These are phyloP conservation scores for Glutinoglossum americanum DNA, from an alignment of 495 filamentous ascomycete genomes.

Conservation along the genomic window DNA sequence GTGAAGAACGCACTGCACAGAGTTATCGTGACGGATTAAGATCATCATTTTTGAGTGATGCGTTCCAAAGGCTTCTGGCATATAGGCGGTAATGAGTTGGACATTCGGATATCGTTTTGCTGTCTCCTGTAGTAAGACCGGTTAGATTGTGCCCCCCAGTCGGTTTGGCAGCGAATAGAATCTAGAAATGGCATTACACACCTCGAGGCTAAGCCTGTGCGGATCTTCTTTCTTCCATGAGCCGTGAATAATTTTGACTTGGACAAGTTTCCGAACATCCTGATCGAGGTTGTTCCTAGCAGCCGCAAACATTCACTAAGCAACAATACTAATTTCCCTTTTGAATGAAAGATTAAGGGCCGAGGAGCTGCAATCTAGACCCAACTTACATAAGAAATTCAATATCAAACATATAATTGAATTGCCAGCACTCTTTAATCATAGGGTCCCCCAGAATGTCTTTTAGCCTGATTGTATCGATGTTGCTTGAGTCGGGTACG, in stretches of 20 bases:
- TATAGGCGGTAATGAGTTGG: conserved; percentile 48
- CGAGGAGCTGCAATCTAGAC: not conserved
- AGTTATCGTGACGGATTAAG: conserved; percentile 52
- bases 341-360: not conserved
- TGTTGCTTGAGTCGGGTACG: conserved; percentile 36
- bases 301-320: not conserved
- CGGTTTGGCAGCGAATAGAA: not conserved
- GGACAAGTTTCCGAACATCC: conserved; percentile 40
- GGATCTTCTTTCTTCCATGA: conserved; percentile 62
- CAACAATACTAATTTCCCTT: not conserved
- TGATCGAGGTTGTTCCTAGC: conserved; percentile 34
- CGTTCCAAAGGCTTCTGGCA: conserved; percentile 74
- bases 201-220: conserved; percentile 36
- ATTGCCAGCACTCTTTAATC: conserved; percentile 73
- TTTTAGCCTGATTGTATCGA: conserved; percentile 40
- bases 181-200: conserved; percentile 18
- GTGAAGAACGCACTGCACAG: conserved; percentile 32
- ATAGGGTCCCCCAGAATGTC: conserved; percentile 66
- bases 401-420: conserved; percentile 72
- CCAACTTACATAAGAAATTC: conserved; percentile 41
- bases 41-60: conserved; percentile 82
- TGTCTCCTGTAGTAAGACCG: conserved; percentile 24
- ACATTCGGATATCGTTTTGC: conserved; percentile 45
- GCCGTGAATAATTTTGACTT: conserved; percentile 64
- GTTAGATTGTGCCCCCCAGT: not conserved